These are phyloP conservation scores for Fusarium sp. DNA, from an alignment of 2,329 filamentous ascomycete genomes.

Conservation along the genomic window DNA sequence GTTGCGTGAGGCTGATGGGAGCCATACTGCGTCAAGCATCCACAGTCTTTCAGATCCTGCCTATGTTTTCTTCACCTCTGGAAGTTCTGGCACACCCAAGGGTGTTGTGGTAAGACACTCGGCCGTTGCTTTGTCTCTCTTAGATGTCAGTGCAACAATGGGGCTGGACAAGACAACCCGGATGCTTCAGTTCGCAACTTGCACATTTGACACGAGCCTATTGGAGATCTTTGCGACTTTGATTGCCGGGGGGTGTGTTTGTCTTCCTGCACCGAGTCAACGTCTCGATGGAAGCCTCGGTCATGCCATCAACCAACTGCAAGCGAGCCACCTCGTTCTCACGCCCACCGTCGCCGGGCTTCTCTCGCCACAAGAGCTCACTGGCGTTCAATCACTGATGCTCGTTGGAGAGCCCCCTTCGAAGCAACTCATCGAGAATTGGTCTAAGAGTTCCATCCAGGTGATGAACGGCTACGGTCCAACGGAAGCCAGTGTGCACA, in stretches of 20 bases:
- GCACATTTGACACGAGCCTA: not conserved
- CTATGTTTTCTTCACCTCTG: not conserved
- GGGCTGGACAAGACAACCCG: not conserved
- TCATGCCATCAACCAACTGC: not conserved
- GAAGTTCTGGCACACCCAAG: not conserved
- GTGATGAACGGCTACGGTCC: not conserved
- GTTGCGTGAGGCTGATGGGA: not conserved
- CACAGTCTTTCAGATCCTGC: not conserved
- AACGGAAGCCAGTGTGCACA: not conserved
- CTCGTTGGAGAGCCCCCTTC: not conserved
- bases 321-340: not conserved
- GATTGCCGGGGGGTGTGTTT: not conserved
- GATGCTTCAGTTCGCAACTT: not conserved
- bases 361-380: not conserved
- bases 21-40: no score
- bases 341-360: not conserved
- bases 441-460: not conserved
- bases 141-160: not conserved
- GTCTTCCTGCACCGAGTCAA: not conserved
- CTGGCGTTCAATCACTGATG: not conserved
- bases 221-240: not conserved
- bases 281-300: not conserved
- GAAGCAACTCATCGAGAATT: not conserved
- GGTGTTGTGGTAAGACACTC: not conserved
- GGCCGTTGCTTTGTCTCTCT: not conserved